Evolutionary conservation across 768 basidiomycete species (phyloP).

Genomic region (Termitomyces sp.): DNA sequence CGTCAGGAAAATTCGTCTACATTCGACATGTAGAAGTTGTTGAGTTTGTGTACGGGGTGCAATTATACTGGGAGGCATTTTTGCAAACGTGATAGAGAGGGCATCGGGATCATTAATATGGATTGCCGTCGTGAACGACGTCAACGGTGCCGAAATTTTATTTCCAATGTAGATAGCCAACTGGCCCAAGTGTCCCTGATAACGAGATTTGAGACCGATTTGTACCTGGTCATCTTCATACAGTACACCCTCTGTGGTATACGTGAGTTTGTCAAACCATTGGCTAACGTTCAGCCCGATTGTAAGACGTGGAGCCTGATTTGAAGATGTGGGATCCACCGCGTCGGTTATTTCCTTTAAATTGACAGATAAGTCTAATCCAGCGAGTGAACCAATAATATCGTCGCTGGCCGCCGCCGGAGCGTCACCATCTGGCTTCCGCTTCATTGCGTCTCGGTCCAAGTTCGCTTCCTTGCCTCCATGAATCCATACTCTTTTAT

Average conservation of each 20-base stretch:
- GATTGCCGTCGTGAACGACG: conserved; percentile 83
- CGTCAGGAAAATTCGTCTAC: conserved; percentile 77
- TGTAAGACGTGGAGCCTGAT: conserved; percentile 50
- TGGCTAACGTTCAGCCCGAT: conserved; percentile 73
- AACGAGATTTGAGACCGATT: conserved; percentile 94
- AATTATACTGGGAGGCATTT: conserved; percentile 83
- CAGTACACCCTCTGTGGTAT: conserved; percentile 78
- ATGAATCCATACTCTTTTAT: conserved; percentile 93
- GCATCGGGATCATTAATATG: conserved; percentile 70
- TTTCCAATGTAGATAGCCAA: conserved; percentile 95
- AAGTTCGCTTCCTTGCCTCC: conserved; percentile 91
- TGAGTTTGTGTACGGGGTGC: conserved; percentile 84
- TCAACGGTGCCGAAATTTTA: conserved; percentile 85
- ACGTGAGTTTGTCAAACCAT: conserved; percentile 85
- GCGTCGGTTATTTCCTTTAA: conserved; percentile 7
- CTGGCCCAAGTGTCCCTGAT: conserved; percentile 91
- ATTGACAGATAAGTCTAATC: conserved; percentile 61
- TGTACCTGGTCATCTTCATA: conserved; percentile 97
- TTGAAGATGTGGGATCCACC: conserved; percentile 7
- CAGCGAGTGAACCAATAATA: conserved; percentile 70
- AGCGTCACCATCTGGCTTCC: conserved; percentile 36
- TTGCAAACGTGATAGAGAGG: conserved; percentile 79
- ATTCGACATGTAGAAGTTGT: conserved; percentile 91
- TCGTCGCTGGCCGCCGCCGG: conserved; percentile 34
- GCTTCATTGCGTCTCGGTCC: conserved; percentile 61